Percentiles rank a stretch among this genome's conserved stretches.
phyloP scores from a whole-genome alignment of 2,329 filamentous ascomycete genomes.

The Microascus cirrosus region DNA sequence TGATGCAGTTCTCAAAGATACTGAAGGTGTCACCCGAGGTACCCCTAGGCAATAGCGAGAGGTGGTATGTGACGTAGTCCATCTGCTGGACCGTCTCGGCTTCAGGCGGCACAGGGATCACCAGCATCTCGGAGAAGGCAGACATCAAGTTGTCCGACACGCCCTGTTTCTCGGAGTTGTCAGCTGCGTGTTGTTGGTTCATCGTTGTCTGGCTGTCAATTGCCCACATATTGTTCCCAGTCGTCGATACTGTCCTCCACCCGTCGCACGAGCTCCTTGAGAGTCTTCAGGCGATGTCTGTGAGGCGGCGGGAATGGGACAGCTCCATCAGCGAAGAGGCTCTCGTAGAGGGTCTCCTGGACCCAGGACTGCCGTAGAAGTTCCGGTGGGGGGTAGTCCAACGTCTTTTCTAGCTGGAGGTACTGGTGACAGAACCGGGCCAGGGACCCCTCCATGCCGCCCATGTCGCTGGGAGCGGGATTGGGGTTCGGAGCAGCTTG shows the following conservation, averaged over 20 bases:
- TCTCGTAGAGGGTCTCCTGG: conserved; percentile 55
- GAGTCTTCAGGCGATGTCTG: conserved; percentile 57
- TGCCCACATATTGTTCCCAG: conserved; percentile 76
- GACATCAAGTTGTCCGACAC: conserved; percentile 73
- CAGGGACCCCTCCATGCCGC: conserved; percentile 11
- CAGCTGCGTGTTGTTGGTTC: not conserved
- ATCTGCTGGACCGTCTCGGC: conserved; percentile 56
- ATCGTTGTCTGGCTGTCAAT: not conserved
- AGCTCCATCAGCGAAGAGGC: conserved; percentile 51
- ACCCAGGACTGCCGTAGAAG: conserved; percentile 47
- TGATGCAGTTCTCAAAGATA: conserved; percentile 28
- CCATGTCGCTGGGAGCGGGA: not conserved
- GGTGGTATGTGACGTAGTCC: conserved; percentile 62
- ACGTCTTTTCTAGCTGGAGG: conserved; percentile 57
- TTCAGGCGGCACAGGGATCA: conserved; percentile 52
- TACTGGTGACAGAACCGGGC: conserved; percentile 62
- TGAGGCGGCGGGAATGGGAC: conserved; percentile 49
- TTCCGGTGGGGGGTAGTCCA: conserved; percentile 51
- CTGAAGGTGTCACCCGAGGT: not conserved
- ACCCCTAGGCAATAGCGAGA: conserved; percentile 21
- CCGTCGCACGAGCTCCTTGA: conserved; percentile 60
- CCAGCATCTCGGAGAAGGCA: conserved; percentile 53
- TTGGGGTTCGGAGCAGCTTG: no score
- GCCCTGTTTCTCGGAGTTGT: conserved; percentile 40
- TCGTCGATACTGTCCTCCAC: conserved; percentile 68